Evolutionary conservation across 108 stramenopile species (phyloP).

Genomic region (Skeletonema menzelii): DNA sequence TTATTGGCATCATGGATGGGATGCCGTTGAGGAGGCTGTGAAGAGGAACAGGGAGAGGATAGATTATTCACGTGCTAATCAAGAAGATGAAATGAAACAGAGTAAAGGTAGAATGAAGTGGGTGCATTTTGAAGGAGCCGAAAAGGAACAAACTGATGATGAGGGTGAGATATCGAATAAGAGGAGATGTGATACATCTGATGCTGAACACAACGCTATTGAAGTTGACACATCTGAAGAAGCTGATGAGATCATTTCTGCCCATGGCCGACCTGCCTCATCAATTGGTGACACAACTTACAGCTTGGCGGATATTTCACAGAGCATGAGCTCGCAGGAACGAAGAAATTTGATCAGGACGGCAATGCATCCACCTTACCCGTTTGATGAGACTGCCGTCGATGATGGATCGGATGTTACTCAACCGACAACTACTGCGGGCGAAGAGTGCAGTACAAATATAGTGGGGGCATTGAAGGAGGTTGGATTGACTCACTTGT

Average conservation of each 20-base stretch:
- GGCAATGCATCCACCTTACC: constrained; percentile 31
- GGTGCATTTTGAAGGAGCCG: not conserved
- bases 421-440: not conserved
- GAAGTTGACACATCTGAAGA: not conserved
- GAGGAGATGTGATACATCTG: constrained; percentile 7
- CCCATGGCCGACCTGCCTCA: constrained; percentile 26
- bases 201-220: not conserved
- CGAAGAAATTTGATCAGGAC: constrained; percentile 14
- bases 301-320: constrained; percentile 17
- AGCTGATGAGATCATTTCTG: not conserved
- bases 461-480: constrained; percentile 34
- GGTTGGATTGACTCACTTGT: constrained; percentile 35
- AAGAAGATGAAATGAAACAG: not conserved
- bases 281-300: constrained; percentile 11
- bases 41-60: constrained; percentile 26
- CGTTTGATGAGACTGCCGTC: constrained; percentile 7
- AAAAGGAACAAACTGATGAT: not conserved
- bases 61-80: not conserved
- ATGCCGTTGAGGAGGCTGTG: constrained; percentile 36
- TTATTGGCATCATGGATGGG: constrained; percentile 34
- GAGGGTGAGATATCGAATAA: not conserved
- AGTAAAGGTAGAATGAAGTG: not conserved
- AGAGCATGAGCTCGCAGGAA: constrained; percentile 20
- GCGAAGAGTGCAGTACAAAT: constrained; percentile 1
- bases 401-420: not conserved